A percentile compares a stretch with the other conserved stretches of the same genome.
phyloP scores from a whole-genome alignment of 345 rosid genomes.

The Erysimum cheiranthoides region DNA sequence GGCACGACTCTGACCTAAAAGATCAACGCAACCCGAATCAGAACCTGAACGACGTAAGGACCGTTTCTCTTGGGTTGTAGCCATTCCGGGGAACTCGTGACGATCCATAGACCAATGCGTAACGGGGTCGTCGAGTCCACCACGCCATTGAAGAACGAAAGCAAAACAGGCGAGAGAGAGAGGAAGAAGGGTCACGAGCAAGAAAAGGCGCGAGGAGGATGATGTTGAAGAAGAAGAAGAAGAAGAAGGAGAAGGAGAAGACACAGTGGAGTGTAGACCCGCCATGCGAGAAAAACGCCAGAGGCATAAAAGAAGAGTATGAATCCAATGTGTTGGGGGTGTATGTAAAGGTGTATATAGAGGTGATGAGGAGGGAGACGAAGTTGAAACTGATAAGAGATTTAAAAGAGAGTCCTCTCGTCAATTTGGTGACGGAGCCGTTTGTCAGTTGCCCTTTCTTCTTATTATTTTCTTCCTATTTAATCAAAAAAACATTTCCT shows the following conservation, averaged over 20 bases:
- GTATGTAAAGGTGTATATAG: neutral
- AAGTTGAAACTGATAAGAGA: constrained; percentile 39
- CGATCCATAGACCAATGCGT: constrained; percentile 45
- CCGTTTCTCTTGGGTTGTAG: constrained; percentile 22
- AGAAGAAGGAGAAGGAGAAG: constrained; percentile 41
- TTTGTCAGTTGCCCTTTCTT: constrained; percentile 32
- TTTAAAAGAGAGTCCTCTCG: constrained; percentile 19
- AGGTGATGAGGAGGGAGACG: constrained; percentile 35
- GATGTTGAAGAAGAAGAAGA: constrained; percentile 45
- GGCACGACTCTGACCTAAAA: constrained; percentile 59
- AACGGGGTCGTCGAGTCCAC: constrained; percentile 60
- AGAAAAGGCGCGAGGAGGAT: constrained; percentile 54
- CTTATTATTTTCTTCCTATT: constrained; percentile 6
- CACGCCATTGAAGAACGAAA: constrained; percentile 80
- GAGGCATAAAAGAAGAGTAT: neutral
- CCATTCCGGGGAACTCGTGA: constrained; percentile 74
- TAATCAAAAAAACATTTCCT: neutral
- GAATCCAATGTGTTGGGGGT: constrained; percentile 4
- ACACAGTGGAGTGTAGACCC: constrained; percentile 44
- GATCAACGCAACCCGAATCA: constrained; percentile 60
- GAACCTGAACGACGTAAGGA: constrained; percentile 38
- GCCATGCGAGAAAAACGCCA: constrained; percentile 55
- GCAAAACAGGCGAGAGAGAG: constrained; percentile 66
- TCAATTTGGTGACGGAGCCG: constrained; percentile 32
- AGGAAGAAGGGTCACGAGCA: constrained; percentile 65